Evolutionary conservation across 208 protist genomes (phyloP).

Genomic region (Naegleria fowleri): DNA sequence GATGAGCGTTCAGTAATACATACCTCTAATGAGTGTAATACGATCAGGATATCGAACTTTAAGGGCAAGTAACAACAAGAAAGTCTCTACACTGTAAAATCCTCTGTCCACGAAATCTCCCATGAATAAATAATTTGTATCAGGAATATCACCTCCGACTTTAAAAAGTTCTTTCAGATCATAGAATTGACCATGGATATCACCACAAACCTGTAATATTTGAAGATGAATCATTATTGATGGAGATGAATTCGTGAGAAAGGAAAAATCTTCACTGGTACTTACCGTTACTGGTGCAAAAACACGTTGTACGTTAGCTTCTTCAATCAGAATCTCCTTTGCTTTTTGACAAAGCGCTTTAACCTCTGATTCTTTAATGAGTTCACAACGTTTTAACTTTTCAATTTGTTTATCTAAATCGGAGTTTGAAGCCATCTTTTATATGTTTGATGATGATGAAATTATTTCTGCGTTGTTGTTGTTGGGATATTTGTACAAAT

Average conservation of each 20-base stretch:
- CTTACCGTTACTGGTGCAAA: constrained; percentile 77
- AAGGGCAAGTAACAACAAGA: constrained; percentile 91
- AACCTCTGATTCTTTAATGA: constrained; percentile 79
- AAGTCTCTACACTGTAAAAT: constrained; percentile 95
- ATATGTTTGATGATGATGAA: neutral
- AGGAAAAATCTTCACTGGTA: no score
- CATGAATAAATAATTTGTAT: constrained; percentile 94
- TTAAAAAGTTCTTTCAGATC: constrained; percentile 94
- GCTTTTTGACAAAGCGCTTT: constrained; percentile 74
- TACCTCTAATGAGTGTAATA: constrained; percentile 91
- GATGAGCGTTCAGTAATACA: constrained; percentile 67
- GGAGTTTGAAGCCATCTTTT: constrained; percentile 18
- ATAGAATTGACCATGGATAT: constrained; percentile 92
- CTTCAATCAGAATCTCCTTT: constrained; percentile 67
- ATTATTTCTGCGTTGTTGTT: neutral
- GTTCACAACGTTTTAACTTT: constrained; percentile 85
- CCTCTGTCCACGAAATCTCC: constrained; percentile 98
- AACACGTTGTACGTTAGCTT: constrained; percentile 81
- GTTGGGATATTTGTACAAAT: no score
- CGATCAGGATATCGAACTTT: constrained; percentile 92
- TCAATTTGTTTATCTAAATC: constrained; percentile 93
- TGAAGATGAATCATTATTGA: neutral
- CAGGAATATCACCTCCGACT: constrained; percentile 85
- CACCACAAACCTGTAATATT: constrained; percentile 70
- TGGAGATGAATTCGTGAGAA: no score